These are phyloP conservation scores for Diatrype stigma DNA, from an alignment of 2,329 filamentous ascomycete genomes.

Conservation along the genomic window DNA sequence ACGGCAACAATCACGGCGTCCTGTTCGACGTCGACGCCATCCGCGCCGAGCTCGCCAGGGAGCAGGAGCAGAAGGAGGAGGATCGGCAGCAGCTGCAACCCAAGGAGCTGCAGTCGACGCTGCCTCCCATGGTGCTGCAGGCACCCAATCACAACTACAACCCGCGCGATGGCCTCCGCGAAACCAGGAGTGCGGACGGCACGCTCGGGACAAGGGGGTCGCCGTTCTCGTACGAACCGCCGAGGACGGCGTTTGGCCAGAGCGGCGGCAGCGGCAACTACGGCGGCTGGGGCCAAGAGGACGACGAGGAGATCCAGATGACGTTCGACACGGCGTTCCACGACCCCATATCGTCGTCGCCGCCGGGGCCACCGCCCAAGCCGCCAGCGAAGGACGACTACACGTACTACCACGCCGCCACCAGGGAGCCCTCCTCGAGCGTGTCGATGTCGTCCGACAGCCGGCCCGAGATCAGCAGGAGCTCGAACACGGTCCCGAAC, in stretches of 20 bases:
- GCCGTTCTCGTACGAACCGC: conserved; percentile 24
- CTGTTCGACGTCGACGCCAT: conserved; percentile 97
- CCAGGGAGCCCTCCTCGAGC: neutral
- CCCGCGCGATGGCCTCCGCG: conserved; percentile 34
- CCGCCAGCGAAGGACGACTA: neutral
- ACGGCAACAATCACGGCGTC: conserved; percentile 57
- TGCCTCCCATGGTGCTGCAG: conserved; percentile 66
- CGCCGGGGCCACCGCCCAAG: conserved; percentile 23
- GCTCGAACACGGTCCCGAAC: conserved; percentile 46
- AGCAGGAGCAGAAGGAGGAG: conserved; percentile 47
- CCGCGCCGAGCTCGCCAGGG: conserved; percentile 73
- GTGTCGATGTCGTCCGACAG: conserved; percentile 24
- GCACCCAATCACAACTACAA: too few relatives aligned
- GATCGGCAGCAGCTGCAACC: conserved; percentile 47
- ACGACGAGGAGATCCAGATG: conserved; percentile 59
- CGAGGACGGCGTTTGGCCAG: too few relatives aligned
- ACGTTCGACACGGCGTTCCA: conserved; percentile 65
- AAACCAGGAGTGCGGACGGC: conserved; percentile 44
- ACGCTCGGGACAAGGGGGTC: conserved; percentile 15
- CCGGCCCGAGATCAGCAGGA: conserved; percentile 40
- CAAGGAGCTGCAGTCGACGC: conserved; percentile 78
- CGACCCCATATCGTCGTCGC: conserved; percentile 26
- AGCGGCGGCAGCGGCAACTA: conserved; percentile 12
- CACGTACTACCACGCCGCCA: neutral
- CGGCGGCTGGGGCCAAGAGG: conserved; percentile 17